Evolutionary conservation across 2,329 filamentous ascomycete genomes (phyloP), one percentile per base, ranked within the genome.

Genomic region (Nemania sp.): DNA sequence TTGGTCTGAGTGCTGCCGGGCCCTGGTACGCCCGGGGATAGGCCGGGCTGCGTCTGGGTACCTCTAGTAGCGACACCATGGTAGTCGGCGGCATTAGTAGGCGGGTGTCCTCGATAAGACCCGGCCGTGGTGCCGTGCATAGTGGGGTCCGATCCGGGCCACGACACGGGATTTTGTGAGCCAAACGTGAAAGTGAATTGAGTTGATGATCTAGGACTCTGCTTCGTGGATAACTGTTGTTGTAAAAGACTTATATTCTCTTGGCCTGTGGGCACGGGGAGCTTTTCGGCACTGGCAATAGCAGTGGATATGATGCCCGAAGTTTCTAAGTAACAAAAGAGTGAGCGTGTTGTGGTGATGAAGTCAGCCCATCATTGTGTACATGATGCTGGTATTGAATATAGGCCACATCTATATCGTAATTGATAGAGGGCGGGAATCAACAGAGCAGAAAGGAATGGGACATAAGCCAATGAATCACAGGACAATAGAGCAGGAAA

Each of bases 101-200:
- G 45, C 26, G 60, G 68, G 15, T 66, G 66, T 6, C 48, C 36
- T 19, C 63, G 63, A 40, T 60, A 61, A 28, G 57, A 48, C 4
- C 47, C 72, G 59, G 52, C 50, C 66, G 67, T n/a, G n/a, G n/a
- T 75, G 70, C 43, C 69, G 59, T 64, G 49, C 28, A 63, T 63
- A 5, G 63, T 40, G 7, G 71, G 68, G 42, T 75, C 74, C 57
- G 73, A 72, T 66, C 86, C 84, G 37, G 89, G 89, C 86, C 89
- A 90, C 46, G 86, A 84, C 69, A 91, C 82, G 1, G 90, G 86
- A 31, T 91, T 90, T 68, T 94, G 91, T 1, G 92, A 93, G 66
- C 95, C 90, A 72, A 91, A 97, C 11, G 91, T 96, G 68, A 99
- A 99, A 8, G 94, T 99, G 70, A 99, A 99, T 64, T 97, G 91